Evolutionary conservation across 306 rosid species (phyloP).

Genomic region (Cotoneaster glaucophyllus): DNA sequence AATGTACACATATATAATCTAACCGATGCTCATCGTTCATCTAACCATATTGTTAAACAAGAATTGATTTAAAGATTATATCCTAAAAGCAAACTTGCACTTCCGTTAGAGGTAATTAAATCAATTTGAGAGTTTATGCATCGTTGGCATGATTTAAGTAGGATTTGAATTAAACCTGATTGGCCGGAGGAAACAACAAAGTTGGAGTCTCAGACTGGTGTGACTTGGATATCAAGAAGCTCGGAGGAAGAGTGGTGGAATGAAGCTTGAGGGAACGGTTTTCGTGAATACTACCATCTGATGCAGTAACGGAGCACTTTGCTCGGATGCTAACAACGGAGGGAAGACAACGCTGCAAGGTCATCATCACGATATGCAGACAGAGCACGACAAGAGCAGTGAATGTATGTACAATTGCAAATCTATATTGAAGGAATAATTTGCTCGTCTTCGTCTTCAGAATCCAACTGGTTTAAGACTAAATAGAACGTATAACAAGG

Average conservation of each 20-base stretch:
- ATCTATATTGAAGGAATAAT: background rate
- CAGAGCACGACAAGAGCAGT: background rate
- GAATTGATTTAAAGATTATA: background rate
- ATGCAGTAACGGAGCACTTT: background rate
- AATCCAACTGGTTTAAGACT: background rate
- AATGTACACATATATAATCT: background rate
- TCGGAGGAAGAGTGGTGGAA: conserved; percentile 6
- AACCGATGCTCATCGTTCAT: background rate
- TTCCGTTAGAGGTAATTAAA: background rate
- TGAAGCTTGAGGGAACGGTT: conserved; percentile 6
- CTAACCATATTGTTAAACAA: background rate
- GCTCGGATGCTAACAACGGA: background rate
- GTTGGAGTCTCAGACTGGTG: conserved; percentile 11
- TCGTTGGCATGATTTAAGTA: background rate
- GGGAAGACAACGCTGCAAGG: conserved; percentile 12
- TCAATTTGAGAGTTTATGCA: background rate
- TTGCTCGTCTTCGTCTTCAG: background rate
- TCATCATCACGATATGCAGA: conserved; percentile 11
- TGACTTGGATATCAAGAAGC: conserved; percentile 15
- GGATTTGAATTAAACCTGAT: conserved; percentile 19
- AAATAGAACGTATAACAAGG: conserved; percentile 1
- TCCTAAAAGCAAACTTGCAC: background rate
- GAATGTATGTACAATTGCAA: background rate
- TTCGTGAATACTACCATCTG: background rate
- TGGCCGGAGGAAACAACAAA: conserved; percentile 7